These are phyloP conservation scores for Arachnomyces sp. DNA, from an alignment of 2,329 filamentous ascomycete species.

Conservation along the genomic window DNA sequence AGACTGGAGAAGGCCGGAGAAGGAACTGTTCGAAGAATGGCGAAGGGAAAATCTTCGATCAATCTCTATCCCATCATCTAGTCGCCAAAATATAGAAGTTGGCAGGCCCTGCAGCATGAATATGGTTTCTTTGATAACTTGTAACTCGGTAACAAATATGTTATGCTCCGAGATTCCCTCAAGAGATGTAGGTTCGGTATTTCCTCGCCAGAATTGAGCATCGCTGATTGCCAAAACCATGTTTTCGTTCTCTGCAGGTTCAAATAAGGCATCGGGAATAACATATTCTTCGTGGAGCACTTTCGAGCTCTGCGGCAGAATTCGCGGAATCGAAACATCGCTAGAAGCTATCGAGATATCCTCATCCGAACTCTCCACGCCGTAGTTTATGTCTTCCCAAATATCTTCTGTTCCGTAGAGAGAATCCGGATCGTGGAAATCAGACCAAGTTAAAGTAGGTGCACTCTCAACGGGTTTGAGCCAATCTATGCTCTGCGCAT, in stretches of 20 bases:
- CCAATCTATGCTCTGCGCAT: slow-evolving; percentile 54
- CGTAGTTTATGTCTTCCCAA: slow-evolving; percentile 35
- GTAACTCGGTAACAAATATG: slow-evolving; percentile 57
- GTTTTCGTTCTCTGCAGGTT: slow-evolving; percentile 22
- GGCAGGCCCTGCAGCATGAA: slow-evolving; percentile 78
- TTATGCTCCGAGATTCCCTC: slow-evolving; percentile 15
- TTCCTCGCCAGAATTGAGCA: slow-evolving; percentile 43
- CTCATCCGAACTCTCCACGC: slow-evolving; percentile 32
- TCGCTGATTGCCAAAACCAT: slow-evolving; percentile 34
- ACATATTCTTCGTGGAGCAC: slow-evolving; percentile 25
- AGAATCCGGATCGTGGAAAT: slow-evolving; percentile 69
- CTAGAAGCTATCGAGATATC: slow-evolving; percentile 28
- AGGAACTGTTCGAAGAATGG: slow-evolving; percentile 25
- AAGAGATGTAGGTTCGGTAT: slow-evolving; percentile 13
- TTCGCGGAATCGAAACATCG: slow-evolving; percentile 21
- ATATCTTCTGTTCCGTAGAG: slow-evolving; percentile 48
- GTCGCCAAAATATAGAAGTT: slow-evolving; percentile 59
- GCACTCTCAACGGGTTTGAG: slow-evolving; percentile 42
- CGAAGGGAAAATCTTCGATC: slow-evolving; percentile 30
- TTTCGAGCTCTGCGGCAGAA: slow-evolving; percentile 20
- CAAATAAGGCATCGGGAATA: slow-evolving; percentile 27
- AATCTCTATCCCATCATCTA: slow-evolving; percentile 27
- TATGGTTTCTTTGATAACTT: slow-evolving; percentile 67
- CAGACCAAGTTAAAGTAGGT: slow-evolving; percentile 63
- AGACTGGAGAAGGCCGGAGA: slow-evolving; percentile 29